phyloP scores from a whole-genome alignment of 1,139 yeast species.

The Wickerhamomyces sp. region DNA sequence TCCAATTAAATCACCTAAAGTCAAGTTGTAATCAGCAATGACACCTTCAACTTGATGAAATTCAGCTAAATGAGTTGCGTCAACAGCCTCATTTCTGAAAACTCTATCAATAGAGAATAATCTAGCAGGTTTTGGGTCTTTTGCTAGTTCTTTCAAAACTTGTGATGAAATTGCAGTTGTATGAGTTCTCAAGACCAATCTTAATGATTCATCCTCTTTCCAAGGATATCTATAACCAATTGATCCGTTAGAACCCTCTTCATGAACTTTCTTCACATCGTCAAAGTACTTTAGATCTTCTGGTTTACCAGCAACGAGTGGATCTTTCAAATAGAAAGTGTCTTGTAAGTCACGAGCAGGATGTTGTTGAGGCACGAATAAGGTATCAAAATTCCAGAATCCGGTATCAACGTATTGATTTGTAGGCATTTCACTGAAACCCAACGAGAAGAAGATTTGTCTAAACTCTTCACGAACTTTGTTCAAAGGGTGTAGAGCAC shows the following conservation, averaged over 20 bases:
- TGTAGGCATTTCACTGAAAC: constrained; percentile 98
- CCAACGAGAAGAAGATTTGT: constrained; percentile 95
- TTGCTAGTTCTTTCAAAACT: constrained; percentile 82
- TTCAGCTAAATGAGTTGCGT: constrained; percentile 99
- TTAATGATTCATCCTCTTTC: constrained; percentile 85
- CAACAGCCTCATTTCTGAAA: constrained; percentile 99
- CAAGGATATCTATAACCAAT: constrained; percentile 98
- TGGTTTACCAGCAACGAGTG: constrained; percentile 73
- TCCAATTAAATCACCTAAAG: constrained; percentile 94
- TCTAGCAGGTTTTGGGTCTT: constrained; percentile 87
- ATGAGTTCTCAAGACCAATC: constrained; percentile 93
- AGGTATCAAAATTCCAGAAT: constrained; percentile 97
- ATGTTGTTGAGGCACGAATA: constrained; percentile 97
- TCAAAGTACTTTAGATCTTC: constrained; percentile 74
- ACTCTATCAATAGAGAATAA: constrained; percentile 96
- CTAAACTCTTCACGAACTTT: constrained; percentile 97
- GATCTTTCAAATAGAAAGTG: constrained; percentile 95
- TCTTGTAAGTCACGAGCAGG: constrained; percentile 99
- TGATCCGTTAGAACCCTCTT: constrained; percentile 88
- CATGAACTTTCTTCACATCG: constrained; percentile 78
- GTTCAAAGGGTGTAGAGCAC: constrained; percentile 94
- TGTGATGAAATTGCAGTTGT: constrained; percentile 91
- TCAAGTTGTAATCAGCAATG: constrained; percentile 90
- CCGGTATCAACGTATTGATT: constrained; percentile 97
- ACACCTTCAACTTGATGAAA: constrained; percentile 99